Percentiles rank a stretch among this genome's conserved stretches.
Conservation (phyloP, 257 asterid species). For the Plantago major region DNA sequence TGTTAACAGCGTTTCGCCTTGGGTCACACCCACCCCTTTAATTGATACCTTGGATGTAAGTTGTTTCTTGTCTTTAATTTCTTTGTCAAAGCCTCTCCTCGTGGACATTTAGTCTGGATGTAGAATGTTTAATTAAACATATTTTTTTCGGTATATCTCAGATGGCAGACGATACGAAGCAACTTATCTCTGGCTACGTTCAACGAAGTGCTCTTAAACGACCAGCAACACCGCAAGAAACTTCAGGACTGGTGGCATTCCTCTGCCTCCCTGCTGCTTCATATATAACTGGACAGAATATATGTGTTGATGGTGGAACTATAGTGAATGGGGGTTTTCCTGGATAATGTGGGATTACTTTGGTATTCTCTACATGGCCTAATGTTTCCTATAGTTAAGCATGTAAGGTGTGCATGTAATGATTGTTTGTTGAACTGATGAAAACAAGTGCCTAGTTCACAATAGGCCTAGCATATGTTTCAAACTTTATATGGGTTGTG, state of each 20-base stretch:
- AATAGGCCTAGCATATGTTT: too few species aligned
- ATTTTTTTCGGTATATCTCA: not conserved
- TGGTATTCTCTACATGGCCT: too few species aligned
- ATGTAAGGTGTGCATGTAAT: not conserved
- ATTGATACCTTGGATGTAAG: slow-evolving; percentile 21
- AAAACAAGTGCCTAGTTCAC: too few species aligned
- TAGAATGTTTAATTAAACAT: too few species aligned
- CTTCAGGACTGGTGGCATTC: slow-evolving; percentile 33
- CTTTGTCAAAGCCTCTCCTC: not conserved
- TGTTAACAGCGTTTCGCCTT: slow-evolving; percentile 38
- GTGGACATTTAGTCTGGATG: too few species aligned
- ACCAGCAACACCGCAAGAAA: slow-evolving; percentile 23
- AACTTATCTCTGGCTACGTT: not conserved
- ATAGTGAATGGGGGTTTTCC: slow-evolving; percentile 10
- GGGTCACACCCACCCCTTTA: slow-evolving; percentile 31
- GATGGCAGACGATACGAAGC: not conserved
- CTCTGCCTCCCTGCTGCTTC: slow-evolving; percentile 45
- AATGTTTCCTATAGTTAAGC: too few species aligned
- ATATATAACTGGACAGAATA: slow-evolving; percentile 36
- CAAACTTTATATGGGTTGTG: too few species aligned
- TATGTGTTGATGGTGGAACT: slow-evolving; percentile 23
- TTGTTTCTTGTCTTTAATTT: not conserved
- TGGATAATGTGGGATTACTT: not conserved
- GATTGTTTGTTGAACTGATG: too few species aligned
- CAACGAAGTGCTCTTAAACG: slow-evolving; percentile 13